These are phyloP conservation scores for Maudiozyma humilis DNA, from an alignment of 1,139 yeast species.

Conservation along the genomic window DNA sequence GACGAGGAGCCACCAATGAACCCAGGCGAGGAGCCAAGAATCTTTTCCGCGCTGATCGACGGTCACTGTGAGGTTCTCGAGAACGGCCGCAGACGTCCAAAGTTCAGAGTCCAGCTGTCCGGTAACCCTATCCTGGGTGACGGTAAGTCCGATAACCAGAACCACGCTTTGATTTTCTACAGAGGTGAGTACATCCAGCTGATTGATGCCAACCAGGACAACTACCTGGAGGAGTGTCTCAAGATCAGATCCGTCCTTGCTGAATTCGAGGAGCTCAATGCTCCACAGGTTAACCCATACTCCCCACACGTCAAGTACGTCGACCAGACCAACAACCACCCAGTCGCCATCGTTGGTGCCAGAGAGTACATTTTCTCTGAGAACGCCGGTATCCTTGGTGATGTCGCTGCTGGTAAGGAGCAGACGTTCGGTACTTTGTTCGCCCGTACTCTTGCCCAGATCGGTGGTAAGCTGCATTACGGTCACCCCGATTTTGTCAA, in stretches of 20 bases:
- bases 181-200: slow-evolving; percentile 98
- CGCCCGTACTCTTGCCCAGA: slow-evolving; percentile 94
- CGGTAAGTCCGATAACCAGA: slow-evolving; percentile 98
- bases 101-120: slow-evolving; percentile 92
- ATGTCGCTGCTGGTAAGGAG: slow-evolving; percentile 99
- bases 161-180: slow-evolving; percentile 91
- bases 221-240: slow-evolving; percentile 95
- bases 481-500: slow-evolving; percentile 99
- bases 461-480: slow-evolving; percentile 98
- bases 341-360: slow-evolving; percentile 98
- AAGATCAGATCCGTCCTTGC: slow-evolving; percentile 96
- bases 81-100: slow-evolving; percentile 97
- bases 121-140: slow-evolving; percentile 99
- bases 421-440: slow-evolving; percentile 98
- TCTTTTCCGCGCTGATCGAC: slow-evolving; percentile 91
- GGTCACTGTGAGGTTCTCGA: slow-evolving; percentile 97
- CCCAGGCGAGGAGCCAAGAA: slow-evolving; percentile 97
- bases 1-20: slow-evolving; percentile 86
- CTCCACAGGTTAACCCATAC: slow-evolving; percentile 76
- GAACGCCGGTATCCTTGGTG: slow-evolving; percentile 98
- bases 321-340: slow-evolving; percentile 45
- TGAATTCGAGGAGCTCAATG: slow-evolving; percentile 92
- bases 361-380: slow-evolving; percentile 98
- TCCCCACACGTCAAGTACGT: slow-evolving; percentile 47
- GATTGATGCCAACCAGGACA: slow-evolving; percentile 98